These are phyloP conservation scores for Ophiocordyceps australis DNA, from an alignment of 2,329 filamentous ascomycete species.

Conservation along the genomic window DNA sequence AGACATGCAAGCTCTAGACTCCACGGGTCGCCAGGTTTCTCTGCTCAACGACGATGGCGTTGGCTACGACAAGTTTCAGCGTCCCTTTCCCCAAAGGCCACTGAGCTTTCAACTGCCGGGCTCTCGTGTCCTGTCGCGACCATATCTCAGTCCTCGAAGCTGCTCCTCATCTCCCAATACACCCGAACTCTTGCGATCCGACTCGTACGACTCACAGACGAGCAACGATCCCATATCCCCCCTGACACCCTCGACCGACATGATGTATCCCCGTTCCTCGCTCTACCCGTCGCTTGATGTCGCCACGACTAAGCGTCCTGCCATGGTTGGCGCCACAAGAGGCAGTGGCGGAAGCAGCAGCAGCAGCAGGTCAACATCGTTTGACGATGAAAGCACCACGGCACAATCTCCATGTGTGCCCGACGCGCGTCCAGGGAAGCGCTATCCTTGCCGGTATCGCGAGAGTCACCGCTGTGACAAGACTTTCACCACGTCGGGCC, in stretches of 20 bases:
- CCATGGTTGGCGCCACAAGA: constrained; percentile 13
- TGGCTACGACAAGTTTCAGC: constrained; percentile 4
- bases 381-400: constrained; percentile 29
- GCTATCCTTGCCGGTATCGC: constrained; percentile 57
- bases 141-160: constrained; percentile 18
- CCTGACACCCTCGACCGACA: constrained; percentile 30
- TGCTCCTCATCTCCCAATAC: constrained; percentile 29
- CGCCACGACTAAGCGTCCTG: constrained; percentile 19
- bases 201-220: constrained; percentile 42
- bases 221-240: constrained; percentile 36
- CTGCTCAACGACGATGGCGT: constrained; percentile 35
- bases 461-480: constrained; percentile 57
- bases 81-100: constrained; percentile 8
- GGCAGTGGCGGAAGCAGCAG: too few species aligned
- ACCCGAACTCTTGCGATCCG: constrained; percentile 38
- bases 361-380: constrained; percentile 27
- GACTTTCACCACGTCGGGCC: constrained; percentile 70
- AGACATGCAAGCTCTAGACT: constrained; percentile 35
- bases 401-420: constrained; percentile 20
- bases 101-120: constrained; percentile 15
- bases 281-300: constrained; percentile 17
- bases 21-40: constrained; percentile 37
- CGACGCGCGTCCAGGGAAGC: constrained; percentile 35
- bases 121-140: constrained; percentile 12
- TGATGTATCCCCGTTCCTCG: constrained; percentile 18